Base-by-base conservation (phyloP, 225 moss, liverwort and hornwort species). In the Straminergon stramineum region DNA sequence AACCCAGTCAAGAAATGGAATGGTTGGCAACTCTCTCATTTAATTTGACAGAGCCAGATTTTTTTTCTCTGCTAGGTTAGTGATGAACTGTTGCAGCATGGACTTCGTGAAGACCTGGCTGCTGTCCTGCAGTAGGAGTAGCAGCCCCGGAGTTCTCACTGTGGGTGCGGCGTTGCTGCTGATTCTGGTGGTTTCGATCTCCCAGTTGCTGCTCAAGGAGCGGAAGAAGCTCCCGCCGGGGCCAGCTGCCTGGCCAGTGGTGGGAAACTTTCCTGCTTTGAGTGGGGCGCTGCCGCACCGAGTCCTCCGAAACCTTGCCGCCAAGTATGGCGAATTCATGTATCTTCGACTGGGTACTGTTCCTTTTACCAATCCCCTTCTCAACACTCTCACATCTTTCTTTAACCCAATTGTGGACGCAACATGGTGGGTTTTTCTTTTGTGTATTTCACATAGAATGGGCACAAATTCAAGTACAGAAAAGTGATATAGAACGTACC, bases 291-390 rank as follows among this genome's bases (percentile, higher is more conserved):
- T 90, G 45, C 90, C 83, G 6, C 88, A 90, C 63, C 61, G 27
- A 55, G 85, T 86, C 48, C 82, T 92, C 39, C 78, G 78, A n/a
- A 48, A 13, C 45, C 88, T 92, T 13, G 90, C 92, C 34, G 4
- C 31, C 70, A 88, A 92, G 85, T 90, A 90, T 70, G 90, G 92
- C 57, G 92, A 88, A 5, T 48, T 92, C 60, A 92, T 92, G 90
- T 92, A 92, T 71, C 90, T 92, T 32, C 83, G 86, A 16, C 85
- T 92, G 22, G 90, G 92, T 90, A 56, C 51, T 21, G 5, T 28
- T 80, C 18, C 80, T 28, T 60, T 80, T 11, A 27, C 26, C 34
- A 35, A 35, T 69, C 10, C 37, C 20, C 31, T 30, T 22, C 45
- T 22, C 79, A 39, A 41, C 39, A 30, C 52, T 43, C 28, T 56